Evolutionary conservation across 1,284 basidiomycete genomes (phyloP).

Genomic region (Pyrrhoderma lamaoense): DNA sequence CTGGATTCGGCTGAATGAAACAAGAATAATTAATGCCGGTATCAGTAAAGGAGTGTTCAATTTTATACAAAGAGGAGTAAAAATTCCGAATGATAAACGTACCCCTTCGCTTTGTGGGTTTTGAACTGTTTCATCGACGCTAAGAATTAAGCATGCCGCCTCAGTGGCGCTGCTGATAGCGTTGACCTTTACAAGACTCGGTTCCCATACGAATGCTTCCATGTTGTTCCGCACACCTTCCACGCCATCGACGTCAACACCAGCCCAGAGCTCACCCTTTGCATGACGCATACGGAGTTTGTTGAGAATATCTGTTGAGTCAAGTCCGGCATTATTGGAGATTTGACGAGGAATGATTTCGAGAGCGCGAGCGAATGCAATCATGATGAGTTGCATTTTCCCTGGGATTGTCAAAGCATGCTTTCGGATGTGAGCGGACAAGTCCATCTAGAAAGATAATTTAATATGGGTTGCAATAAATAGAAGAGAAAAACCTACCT

Average conservation of each 20-base stretch:
- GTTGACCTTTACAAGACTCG: constrained; percentile 91
- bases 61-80: background rate
- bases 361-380: constrained; percentile 94
- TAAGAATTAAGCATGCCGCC: constrained; percentile 92
- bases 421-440: constrained; percentile 88
- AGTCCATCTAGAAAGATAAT: constrained; percentile 69
- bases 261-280: constrained; percentile 81
- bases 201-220: constrained; percentile 98
- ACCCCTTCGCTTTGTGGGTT: constrained; percentile 90
- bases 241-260: constrained; percentile 88
- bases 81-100: constrained; percentile 26
- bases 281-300: constrained; percentile 97
- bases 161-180: constrained; percentile 93
- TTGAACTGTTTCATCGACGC: constrained; percentile 91
- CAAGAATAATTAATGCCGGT: constrained; percentile 15
- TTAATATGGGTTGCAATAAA: background rate
- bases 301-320: constrained; percentile 96
- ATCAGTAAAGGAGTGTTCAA: constrained; percentile 13
- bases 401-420: constrained; percentile 91
- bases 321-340: constrained; percentile 96
- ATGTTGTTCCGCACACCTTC: constrained; percentile 94
- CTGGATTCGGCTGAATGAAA: constrained; percentile 50
- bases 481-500: constrained; percentile 45
- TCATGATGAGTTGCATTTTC: constrained; percentile 92
- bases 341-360: constrained; percentile 98